Percentiles rank a stretch among this genome's conserved stretches.
These are phyloP conservation scores for Chalciporus sphaerocephalus DNA, from an alignment of 768 basidiomycete genomes.

Conservation along the genomic window DNA sequence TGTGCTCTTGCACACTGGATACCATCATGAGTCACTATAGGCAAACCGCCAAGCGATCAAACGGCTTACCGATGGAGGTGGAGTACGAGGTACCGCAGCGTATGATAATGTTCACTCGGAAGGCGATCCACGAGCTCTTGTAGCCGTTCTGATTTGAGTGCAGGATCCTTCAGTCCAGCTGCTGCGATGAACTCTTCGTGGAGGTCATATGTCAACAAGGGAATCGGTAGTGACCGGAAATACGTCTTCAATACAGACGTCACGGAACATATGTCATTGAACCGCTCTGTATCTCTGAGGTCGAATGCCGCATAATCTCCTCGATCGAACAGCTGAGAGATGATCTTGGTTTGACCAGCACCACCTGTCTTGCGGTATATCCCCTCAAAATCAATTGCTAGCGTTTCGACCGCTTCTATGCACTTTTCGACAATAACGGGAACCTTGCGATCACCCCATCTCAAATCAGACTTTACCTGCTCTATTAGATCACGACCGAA, in stretches of 20 bases:
- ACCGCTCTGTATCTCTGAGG: slow-evolving; percentile 77
- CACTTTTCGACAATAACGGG: slow-evolving; percentile 95
- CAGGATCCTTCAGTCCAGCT: slow-evolving; percentile 61
- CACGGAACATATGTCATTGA: slow-evolving; percentile 96
- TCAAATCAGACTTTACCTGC: slow-evolving; percentile 69
- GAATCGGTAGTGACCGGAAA: slow-evolving; percentile 88
- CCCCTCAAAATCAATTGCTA: slow-evolving; percentile 95
- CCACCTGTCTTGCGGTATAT: slow-evolving; percentile 98
- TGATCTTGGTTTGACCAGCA: slow-evolving; percentile 83
- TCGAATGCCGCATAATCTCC: slow-evolving; percentile 90
- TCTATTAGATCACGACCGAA: slow-evolving; percentile 88
- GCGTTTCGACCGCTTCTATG: slow-evolving; percentile 85
- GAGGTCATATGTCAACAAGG: slow-evolving; percentile 84
- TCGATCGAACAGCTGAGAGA: slow-evolving; percentile 91
- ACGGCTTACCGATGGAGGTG: slow-evolving; percentile 74
- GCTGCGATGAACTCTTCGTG: slow-evolving; percentile 88
- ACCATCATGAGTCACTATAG: not conserved
- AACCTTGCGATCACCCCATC: slow-evolving; percentile 56
- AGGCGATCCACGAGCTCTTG: slow-evolving; percentile 69
- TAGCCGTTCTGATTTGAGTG: slow-evolving; percentile 55
- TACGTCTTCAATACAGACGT: slow-evolving; percentile 97
- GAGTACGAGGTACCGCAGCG: slow-evolving; percentile 74
- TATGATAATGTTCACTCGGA: slow-evolving; percentile 85
- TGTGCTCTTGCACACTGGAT: slow-evolving; percentile 54
- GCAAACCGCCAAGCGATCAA: not conserved